phyloP scores from a whole-genome alignment of 164 flowering plant species.

The Cinnamomum chago region DNA sequence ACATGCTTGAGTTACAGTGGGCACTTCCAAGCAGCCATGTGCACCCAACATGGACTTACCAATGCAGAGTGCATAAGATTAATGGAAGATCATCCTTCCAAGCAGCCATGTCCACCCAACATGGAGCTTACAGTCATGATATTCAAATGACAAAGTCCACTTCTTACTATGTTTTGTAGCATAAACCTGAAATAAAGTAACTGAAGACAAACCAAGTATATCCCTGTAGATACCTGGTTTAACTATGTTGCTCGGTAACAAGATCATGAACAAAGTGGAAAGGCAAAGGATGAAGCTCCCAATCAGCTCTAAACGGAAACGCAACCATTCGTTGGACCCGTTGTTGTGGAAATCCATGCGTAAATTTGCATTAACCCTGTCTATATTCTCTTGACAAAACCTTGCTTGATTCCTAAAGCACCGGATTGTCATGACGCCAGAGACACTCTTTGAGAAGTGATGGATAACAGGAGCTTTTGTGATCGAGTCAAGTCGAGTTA shows the following conservation, averaged over 20 bases:
- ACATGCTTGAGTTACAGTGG: too few species aligned
- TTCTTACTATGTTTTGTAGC: background rate
- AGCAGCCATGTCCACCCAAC: background rate
- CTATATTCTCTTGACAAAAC: constrained; percentile 63
- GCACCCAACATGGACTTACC: background rate
- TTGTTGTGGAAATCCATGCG: constrained; percentile 93
- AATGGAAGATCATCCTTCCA: too few species aligned
- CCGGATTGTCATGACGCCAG: constrained; percentile 88
- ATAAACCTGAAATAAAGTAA: background rate
- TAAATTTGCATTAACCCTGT: constrained; percentile 60
- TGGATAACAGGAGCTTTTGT: constrained; percentile 94
- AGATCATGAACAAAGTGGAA: constrained; percentile 76
- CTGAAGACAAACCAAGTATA: background rate
- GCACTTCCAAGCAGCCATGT: too few species aligned
- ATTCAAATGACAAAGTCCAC: background rate
- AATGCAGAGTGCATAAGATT: background rate
- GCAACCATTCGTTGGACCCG: constrained; percentile 94
- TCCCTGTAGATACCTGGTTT: constrained; percentile 62
- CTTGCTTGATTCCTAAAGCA: constrained; percentile 60
- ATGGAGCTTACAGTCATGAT: background rate
- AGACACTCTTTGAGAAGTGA: constrained; percentile 92
- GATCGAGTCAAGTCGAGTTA: constrained; percentile 91
- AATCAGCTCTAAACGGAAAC: constrained; percentile 81
- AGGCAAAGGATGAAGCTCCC: constrained; percentile 74
- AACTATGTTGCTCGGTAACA: constrained; percentile 66